Base-by-base conservation (phyloP, 768 basidiomycete species). In the Mycena capillaripes region DNA sequence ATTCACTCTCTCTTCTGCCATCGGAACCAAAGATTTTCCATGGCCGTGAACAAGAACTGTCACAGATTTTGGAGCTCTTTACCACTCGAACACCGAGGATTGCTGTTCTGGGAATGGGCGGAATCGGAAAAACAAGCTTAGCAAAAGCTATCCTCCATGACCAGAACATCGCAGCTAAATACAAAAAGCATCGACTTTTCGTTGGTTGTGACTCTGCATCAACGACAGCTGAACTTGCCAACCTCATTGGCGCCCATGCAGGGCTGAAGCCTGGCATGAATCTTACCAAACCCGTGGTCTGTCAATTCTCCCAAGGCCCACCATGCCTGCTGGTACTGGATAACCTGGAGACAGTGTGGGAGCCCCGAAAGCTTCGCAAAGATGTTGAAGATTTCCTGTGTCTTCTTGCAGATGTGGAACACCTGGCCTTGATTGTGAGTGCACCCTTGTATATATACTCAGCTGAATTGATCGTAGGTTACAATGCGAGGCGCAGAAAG, bases 401-500 rank as follows among this genome's bases (percentile, higher is more conserved):
- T 50, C 48, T 50, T 11, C 48, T 50, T 14, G 25, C 48, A 25
- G 48, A n/a, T n/a, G n/a, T n/a, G n/a, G n/a, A n/a, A n/a, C n/a
- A n/a, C n/a, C n/a, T n/a, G n/a, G n/a, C n/a, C n/a, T n/a, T n/a
- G n/a, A n/a, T n/a, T n/a, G n/a, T n/a, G n/a, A n/a, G n/a, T n/a
- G n/a, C n/a, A n/a, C 23, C n/a, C n/a, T n/a, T 25, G 29, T 53
- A 53, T 3, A 27, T n/a, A 17, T 12, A 17, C n/a, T 29, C 30
- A 12, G 52, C 27, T n/a, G n/a, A n/a, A 53, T 30, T 53, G 27
- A 53, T 53, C 10, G 52, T 56, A 19, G 55, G n/a, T 56, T 12
- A 56, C 55, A 34, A 56, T 56, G 55, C 30, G 55, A n/a, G 55
- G 55, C 8, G 55, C 32, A 34, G 55, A 56, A 32, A 34, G 55